Percentiles rank a stretch among this genome's conserved stretches.
These are phyloP conservation scores for Brassica juncea DNA, from an alignment of 345 rosid species.

Conservation along the genomic window DNA sequence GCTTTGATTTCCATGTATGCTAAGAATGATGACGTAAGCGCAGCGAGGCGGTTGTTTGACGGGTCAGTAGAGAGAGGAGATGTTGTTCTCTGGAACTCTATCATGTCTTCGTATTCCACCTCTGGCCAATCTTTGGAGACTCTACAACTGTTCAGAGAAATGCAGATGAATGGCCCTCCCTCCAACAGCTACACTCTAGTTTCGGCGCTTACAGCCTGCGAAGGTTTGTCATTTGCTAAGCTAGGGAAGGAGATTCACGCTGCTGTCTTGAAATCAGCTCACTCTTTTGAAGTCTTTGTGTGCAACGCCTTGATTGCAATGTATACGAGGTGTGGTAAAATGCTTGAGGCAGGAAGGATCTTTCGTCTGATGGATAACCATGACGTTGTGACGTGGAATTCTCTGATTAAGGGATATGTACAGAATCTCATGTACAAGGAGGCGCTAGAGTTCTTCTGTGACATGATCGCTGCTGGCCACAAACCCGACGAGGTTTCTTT, in stretches of 20 bases:
- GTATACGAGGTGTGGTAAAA: constrained; percentile 59
- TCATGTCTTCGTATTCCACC: constrained; percentile 60
- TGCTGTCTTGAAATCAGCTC: constrained; percentile 54
- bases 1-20: constrained; percentile 81
- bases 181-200: constrained; percentile 57
- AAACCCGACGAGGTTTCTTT: constrained; percentile 61
- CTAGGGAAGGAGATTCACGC: constrained; percentile 76
- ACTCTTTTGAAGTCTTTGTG: constrained; percentile 46
- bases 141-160: constrained; percentile 54
- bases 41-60: constrained; percentile 66
- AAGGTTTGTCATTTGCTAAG: constrained; percentile 47
- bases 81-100: constrained; percentile 78
- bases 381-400: constrained; percentile 66
- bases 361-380: constrained; percentile 46
- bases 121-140: constrained; percentile 57
- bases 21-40: constrained; percentile 60
- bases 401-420: constrained; percentile 63
- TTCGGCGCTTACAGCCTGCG: constrained; percentile 73
- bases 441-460: constrained; percentile 53
- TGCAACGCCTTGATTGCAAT: constrained; percentile 74
- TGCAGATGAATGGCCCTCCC: constrained; percentile 53
- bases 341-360: constrained; percentile 49
- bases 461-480: constrained; percentile 51
- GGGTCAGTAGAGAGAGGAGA: constrained; percentile 50
- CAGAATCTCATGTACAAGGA: constrained; percentile 58